Conservation (phyloP, 2,329 filamentous ascomycete genomes). For the Pseudomassariella vexata region DNA sequence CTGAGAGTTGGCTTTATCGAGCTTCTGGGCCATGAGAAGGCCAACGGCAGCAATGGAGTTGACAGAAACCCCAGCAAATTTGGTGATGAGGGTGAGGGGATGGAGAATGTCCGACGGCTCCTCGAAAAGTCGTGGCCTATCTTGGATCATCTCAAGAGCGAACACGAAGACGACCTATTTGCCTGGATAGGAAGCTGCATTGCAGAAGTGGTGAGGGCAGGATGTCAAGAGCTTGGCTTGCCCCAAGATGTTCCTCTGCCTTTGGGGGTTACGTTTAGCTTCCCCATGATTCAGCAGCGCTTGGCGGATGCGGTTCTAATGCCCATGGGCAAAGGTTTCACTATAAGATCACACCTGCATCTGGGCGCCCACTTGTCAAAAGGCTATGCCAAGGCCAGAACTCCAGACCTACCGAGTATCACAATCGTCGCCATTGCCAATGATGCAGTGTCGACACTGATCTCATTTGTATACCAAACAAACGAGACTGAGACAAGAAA, state of each 20-base stretch:
- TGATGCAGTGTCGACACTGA: slow-evolving; percentile 73
- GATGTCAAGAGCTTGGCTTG: slow-evolving; percentile 37
- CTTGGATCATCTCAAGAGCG: slow-evolving; percentile 64
- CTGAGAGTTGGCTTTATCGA: slow-evolving; percentile 64
- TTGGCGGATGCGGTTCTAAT: slow-evolving; percentile 58
- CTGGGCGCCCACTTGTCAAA: slow-evolving; percentile 52
- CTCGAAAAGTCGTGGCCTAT: slow-evolving; percentile 72
- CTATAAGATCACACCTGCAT: slow-evolving; percentile 54
- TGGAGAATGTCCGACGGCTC: slow-evolving; percentile 40
- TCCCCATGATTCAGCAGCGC: slow-evolving; percentile 61
- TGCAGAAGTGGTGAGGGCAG: slow-evolving; percentile 62
- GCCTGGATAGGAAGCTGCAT: slow-evolving; percentile 78
- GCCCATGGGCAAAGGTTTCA: slow-evolving; percentile 67
- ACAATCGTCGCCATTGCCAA: slow-evolving; percentile 74
- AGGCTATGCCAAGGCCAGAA: slow-evolving; percentile 50
- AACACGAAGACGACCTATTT: slow-evolving; percentile 71
- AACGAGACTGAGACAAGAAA: slow-evolving; percentile 55
- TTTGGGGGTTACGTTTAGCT: slow-evolving; percentile 65
- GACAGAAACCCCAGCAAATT: slow-evolving; percentile 14
- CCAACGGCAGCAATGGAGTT: slow-evolving; percentile 5
- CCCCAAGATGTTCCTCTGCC: slow-evolving; percentile 42
- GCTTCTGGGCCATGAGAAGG: slow-evolving; percentile 35
- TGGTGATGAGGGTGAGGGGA: slow-evolving; percentile 12
- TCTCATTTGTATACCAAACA: slow-evolving; percentile 70
- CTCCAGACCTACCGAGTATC: slow-evolving; percentile 53